Evolutionary conservation across 1,139 yeast genomes (phyloP), one percentile per base, ranked within the genome.

Genomic region (Diutina rugosa): DNA sequence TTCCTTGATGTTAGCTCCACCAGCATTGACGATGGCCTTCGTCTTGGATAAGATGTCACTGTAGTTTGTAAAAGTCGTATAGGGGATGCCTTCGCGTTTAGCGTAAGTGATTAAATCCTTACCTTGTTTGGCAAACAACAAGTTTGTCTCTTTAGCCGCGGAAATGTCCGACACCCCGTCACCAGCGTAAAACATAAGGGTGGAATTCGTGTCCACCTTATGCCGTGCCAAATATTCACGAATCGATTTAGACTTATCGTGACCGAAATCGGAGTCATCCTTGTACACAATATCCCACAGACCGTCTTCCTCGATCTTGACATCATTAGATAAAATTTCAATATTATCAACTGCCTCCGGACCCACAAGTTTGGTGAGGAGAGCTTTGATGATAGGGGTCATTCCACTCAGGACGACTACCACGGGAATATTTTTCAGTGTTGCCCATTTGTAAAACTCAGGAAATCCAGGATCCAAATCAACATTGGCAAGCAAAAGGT

Each of bases 131-230:
- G 99, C 99, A 70, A 93, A 93, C 63, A 93, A 74, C 64, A 91
- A 76, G 69, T 95, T 91, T 55, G 99, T 90, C 69, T 93, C 97
- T 67, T 87, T 85, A 41, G 98, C 98, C 30, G 99, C 99, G 59
- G 90, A 83, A 62, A 93, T 76, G 69, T 93, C 99, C 57, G 95
- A 85, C 35, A 93, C 97, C 59, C 99, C 99, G 68, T 93, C 99
- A 58, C 99, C 99, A 67, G 96, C 88, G 75, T 93, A 93, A 68
- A 91, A 88, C 63, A 90, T 76, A 53, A 76, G 73, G 10, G 93
- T 90, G 57, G 49, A 46, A 51, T 56, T 59, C 9, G 61, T 56
- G 18, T 65, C 61, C 51, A 65, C 58, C 65, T 73, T 63, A 76
- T 79, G 68, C 68, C 73, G 61, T 60, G 67, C 63, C 69, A 77